Conservation (phyloP, 2,329 filamentous ascomycete species). For the Ceratocystis variospora region DNA sequence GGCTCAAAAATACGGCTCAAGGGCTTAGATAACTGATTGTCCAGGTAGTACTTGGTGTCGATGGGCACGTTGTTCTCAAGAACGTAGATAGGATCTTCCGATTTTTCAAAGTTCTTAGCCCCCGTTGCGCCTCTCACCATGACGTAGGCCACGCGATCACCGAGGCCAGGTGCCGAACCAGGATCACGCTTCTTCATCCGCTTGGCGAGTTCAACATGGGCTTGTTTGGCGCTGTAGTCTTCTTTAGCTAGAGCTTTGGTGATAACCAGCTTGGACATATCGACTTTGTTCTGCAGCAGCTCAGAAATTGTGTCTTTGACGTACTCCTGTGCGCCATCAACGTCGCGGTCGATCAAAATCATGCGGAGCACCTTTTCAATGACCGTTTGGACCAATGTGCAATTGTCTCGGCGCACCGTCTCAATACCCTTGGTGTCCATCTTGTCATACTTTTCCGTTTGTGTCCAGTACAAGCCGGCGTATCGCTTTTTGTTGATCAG, state of each 20-base stretch:
- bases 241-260: constrained; percentile 91
- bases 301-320: constrained; percentile 95
- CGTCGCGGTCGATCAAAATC: constrained; percentile 86
- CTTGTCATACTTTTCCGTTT: constrained; percentile 88
- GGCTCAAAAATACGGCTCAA: constrained; percentile 93
- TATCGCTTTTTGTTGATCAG: constrained; percentile 99
- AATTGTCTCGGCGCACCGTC: constrained; percentile 94
- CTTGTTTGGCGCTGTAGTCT: constrained; percentile 74
- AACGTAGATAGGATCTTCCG: constrained; percentile 92
- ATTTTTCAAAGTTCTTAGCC: constrained; percentile 91
- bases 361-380: constrained; percentile 94
- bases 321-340: constrained; percentile 87
- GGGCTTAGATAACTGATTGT: constrained; percentile 94
- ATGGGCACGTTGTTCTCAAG: constrained; percentile 96
- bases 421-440: constrained; percentile 99
- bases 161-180: constrained; percentile 80
- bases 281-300: constrained; percentile 89
- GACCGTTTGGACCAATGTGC: constrained; percentile 84
- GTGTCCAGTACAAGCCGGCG: constrained; percentile 95
- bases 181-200: constrained; percentile 96
- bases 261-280: constrained; percentile 98
- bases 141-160: constrained; percentile 94
- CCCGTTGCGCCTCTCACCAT: constrained; percentile 85
- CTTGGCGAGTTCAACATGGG: constrained; percentile 86
- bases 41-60: constrained; percentile 95